phyloP scores from a whole-genome alignment of 441 rosid genomes.

The Theobroma grandiflorum region DNA sequence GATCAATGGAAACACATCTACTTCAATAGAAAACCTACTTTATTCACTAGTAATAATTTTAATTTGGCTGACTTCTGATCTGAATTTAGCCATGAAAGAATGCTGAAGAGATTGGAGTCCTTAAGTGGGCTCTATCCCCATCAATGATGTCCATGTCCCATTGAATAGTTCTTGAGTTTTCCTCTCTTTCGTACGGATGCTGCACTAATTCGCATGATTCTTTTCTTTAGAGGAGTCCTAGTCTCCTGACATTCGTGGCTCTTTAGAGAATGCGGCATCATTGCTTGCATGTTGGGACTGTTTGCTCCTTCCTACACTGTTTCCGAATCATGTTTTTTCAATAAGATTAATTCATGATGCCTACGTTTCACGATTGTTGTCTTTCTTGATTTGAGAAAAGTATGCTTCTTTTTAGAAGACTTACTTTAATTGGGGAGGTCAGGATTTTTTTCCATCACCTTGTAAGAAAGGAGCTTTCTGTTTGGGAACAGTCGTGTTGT shows the following conservation, averaged over 20 bases:
- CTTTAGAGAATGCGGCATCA: neutral
- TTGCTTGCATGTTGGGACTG: neutral
- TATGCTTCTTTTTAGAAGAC: neutral
- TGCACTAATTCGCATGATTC: slow-evolving; percentile 8
- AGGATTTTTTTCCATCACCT: neutral
- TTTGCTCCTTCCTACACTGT: neutral
- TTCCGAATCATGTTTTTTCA: neutral
- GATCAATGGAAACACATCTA: neutral
- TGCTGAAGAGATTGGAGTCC: neutral
- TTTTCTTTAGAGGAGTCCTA: slow-evolving; percentile 2
- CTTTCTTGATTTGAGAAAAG: neutral
- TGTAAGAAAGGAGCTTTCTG: neutral
- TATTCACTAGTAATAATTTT: neutral
- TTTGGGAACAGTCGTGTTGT: neutral
- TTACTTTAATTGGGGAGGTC: neutral
- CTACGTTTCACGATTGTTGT: neutral
- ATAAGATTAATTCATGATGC: neutral
- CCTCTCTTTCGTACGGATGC: neutral
- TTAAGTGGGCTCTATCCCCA: neutral
- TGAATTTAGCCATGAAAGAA: slow-evolving; percentile 1
- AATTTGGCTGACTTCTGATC: neutral
- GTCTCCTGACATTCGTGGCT: neutral
- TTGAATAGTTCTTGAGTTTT: neutral
- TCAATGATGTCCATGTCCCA: slow-evolving; percentile 12
- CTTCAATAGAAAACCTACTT: neutral